Conservation (phyloP, 2,329 filamentous ascomycete species). For the Alternaria sp. region DNA sequence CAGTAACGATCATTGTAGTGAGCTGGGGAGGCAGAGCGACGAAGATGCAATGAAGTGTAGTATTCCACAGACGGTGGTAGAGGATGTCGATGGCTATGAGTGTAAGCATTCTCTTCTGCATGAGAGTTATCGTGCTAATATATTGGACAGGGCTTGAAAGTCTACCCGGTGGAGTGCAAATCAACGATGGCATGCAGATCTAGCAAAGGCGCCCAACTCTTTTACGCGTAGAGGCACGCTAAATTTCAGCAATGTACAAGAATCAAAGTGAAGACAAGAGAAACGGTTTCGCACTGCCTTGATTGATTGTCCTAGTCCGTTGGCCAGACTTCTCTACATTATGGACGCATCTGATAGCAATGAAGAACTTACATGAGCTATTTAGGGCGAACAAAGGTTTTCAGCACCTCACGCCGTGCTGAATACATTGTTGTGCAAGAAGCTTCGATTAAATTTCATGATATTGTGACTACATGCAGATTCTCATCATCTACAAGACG, state of each 20-base stretch:
- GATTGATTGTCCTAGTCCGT: no score
- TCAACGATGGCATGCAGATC: slow-evolving; percentile 24
- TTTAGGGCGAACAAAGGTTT: no score
- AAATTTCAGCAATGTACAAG: no score
- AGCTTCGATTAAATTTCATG: not conserved
- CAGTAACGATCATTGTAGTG: slow-evolving; percentile 38
- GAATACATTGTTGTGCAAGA: not conserved
- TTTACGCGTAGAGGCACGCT: no score
- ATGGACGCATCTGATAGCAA: no score
- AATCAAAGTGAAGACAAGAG: no score
- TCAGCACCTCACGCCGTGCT: no score
- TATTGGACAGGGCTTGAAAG: slow-evolving; percentile 24
- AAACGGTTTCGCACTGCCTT: no score
- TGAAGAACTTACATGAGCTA: no score
- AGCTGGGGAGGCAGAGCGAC: slow-evolving; percentile 36
- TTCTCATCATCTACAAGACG: slow-evolving; percentile 15
- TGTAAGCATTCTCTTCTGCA: slow-evolving; percentile 1
- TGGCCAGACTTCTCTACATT: no score
- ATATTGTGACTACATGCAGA: not conserved
- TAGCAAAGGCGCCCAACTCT: not conserved
- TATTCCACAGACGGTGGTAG: slow-evolving; percentile 37
- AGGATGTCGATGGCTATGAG: slow-evolving; percentile 29
- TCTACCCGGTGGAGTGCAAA: slow-evolving; percentile 30
- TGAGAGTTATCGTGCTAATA: not conserved
- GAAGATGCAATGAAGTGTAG: slow-evolving; percentile 41